Evolutionary conservation across 83 land plant species (phyloP).

Genomic region (Isoetes engelmannii): DNA sequence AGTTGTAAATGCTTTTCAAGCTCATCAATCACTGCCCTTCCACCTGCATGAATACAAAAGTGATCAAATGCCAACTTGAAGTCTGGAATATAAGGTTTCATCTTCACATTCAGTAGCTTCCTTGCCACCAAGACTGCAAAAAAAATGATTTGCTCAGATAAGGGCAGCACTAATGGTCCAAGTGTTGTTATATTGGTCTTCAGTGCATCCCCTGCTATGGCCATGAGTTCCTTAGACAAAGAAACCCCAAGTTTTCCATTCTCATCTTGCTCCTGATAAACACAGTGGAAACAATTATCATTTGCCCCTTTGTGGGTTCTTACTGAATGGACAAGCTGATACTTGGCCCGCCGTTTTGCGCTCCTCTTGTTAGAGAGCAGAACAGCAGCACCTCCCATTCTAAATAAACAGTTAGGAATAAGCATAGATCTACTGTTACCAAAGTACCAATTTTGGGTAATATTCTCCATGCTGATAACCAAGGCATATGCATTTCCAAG

Average conservation of each 20-base stretch:
- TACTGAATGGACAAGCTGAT: slow-evolving; percentile 35
- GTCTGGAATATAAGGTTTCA: slow-evolving; percentile 50
- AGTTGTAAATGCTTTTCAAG: slow-evolving; percentile 37
- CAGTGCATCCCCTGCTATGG: slow-evolving; percentile 43
- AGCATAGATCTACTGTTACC: slow-evolving; percentile 43
- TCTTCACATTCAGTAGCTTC: slow-evolving; percentile 34
- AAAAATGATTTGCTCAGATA: slow-evolving; percentile 43
- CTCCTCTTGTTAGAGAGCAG: slow-evolving; percentile 34
- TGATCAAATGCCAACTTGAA: slow-evolving; percentile 52
- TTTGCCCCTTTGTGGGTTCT: slow-evolving; percentile 48
- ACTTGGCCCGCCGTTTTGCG: slow-evolving; percentile 36
- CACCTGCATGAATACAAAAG: slow-evolving; percentile 54
- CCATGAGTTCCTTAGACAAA: slow-evolving; percentile 37
- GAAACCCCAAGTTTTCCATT: slow-evolving; percentile 29
- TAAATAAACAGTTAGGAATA: slow-evolving; percentile 38
- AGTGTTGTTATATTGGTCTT: slow-evolving; percentile 43
- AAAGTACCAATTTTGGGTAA: slow-evolving; percentile 40
- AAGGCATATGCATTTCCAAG: slow-evolving; percentile 33
- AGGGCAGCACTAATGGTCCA: slow-evolving; percentile 42
- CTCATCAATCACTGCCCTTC: slow-evolving; percentile 42
- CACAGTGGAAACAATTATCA: slow-evolving; percentile 30
- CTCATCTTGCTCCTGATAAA: slow-evolving; percentile 34
- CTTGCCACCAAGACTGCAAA: slow-evolving; percentile 29
- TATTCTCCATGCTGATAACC: slow-evolving; percentile 43
- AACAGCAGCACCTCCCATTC: slow-evolving; percentile 46